Evolutionary conservation across 2,329 filamentous ascomycete genomes (phyloP).

Genomic region (Claviceps africana): DNA sequence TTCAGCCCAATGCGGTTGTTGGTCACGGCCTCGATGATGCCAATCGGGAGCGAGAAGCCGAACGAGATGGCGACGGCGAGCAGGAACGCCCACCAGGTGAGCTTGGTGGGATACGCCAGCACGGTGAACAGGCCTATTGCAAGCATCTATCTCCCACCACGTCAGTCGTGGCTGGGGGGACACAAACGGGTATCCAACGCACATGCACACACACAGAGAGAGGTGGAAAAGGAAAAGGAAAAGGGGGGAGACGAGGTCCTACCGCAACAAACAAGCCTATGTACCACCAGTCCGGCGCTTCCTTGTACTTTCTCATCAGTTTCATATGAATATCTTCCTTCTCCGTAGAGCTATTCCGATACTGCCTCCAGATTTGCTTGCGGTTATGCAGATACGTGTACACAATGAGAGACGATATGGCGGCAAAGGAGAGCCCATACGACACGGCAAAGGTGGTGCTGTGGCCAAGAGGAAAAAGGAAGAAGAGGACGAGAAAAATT

Average conservation of each 20-base stretch:
- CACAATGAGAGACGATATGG: slow-evolving; percentile 54
- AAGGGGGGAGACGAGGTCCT: slow-evolving; percentile 12
- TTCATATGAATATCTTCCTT: slow-evolving; percentile 52
- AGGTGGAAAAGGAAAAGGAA: not conserved
- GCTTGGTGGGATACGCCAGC: slow-evolving; percentile 49
- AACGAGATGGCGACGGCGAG: slow-evolving; percentile 51
- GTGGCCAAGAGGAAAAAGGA: not conserved
- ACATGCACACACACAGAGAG: too few species aligned
- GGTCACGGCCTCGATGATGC: slow-evolving; percentile 56
- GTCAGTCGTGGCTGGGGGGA: not conserved
- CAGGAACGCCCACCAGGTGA: slow-evolving; percentile 61
- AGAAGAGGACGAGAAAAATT: not conserved
- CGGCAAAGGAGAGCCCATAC: slow-evolving; percentile 60
- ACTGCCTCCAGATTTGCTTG: slow-evolving; percentile 50
- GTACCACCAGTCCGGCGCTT: slow-evolving; percentile 53
- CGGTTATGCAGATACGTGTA: slow-evolving; percentile 55
- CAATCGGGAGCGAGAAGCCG: slow-evolving; percentile 50
- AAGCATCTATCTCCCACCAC: slow-evolving; percentile 31
- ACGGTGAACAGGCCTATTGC: slow-evolving; percentile 39
- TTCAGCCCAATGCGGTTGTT: slow-evolving; percentile 61
- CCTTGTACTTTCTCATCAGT: slow-evolving; percentile 47
- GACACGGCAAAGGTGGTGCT: slow-evolving; percentile 58
- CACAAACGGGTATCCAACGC: too few species aligned
- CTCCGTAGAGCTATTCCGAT: slow-evolving; percentile 42
- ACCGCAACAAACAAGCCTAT: slow-evolving; percentile 41